Conservation (phyloP, 139 green algal genomes). For the Coelastrella sp. region DNA sequence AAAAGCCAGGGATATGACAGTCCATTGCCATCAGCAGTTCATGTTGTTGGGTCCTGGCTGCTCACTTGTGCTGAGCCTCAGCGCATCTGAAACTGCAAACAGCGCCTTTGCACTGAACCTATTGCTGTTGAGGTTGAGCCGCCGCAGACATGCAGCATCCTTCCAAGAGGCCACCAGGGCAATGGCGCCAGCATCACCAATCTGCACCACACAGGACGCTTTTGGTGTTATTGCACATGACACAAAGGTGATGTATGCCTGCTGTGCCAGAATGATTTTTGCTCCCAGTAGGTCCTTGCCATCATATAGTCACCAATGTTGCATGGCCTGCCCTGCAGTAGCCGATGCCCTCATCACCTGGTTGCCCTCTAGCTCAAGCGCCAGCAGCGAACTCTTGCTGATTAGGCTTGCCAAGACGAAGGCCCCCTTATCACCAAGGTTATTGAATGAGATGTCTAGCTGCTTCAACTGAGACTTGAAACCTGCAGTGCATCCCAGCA, state of each 20-base stretch:
- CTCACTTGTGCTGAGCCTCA: slow-evolving; percentile 56
- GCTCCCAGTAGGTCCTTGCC: not conserved
- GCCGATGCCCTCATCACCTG: slow-evolving; percentile 36
- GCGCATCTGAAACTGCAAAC: slow-evolving; percentile 52
- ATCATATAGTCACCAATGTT: not conserved
- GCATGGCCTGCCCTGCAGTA: not conserved
- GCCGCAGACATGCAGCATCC: slow-evolving; percentile 56
- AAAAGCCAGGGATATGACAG: not conserved
- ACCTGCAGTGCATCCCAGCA: slow-evolving; percentile 37
- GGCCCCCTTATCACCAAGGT: slow-evolving; percentile 58
- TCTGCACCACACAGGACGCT: slow-evolving; percentile 32
- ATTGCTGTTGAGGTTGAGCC: slow-evolving; percentile 68
- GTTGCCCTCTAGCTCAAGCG: slow-evolving; percentile 70
- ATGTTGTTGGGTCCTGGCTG: not conserved
- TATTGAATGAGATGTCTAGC: slow-evolving; percentile 69
- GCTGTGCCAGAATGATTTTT: not conserved
- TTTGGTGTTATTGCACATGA: not conserved
- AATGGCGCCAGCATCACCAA: slow-evolving; percentile 59
- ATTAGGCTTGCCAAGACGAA: slow-evolving; percentile 60
- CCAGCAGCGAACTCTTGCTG: slow-evolving; percentile 48
- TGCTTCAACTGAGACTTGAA: slow-evolving; percentile 56
- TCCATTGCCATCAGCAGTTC: not conserved
- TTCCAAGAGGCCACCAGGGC: slow-evolving; percentile 56
- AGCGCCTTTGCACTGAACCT: slow-evolving; percentile 48
- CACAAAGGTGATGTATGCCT: not conserved